These are phyloP conservation scores for Plasmodium gaboni DNA, from an alignment of 169 alveolate species.

Conservation along the genomic window DNA sequence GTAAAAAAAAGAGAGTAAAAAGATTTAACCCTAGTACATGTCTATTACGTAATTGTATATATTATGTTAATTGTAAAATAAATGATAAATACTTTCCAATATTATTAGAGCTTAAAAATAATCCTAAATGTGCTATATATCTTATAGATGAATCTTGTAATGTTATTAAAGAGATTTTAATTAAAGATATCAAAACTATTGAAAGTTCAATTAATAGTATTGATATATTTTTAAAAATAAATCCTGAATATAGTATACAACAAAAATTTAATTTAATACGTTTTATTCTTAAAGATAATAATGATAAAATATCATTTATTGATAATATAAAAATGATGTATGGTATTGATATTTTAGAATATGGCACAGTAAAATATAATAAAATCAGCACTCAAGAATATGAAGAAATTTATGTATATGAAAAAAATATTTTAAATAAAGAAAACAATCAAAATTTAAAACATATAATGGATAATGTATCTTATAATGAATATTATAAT, in stretches of 20 bases:
- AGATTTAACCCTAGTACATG: conserved; percentile 57
- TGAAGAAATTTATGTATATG: conserved; percentile 58
- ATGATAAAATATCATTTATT: conserved; percentile 39
- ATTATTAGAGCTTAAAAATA: conserved; percentile 51
- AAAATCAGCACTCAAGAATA: conserved; percentile 46
- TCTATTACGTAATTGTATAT: conserved; percentile 49
- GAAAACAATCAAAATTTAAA: conserved; percentile 28
- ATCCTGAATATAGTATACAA: conserved; percentile 43
- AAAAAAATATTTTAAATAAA: conserved; percentile 39
- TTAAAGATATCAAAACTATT: conserved; percentile 42
- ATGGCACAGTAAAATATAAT: conserved; percentile 66
- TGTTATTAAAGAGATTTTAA: conserved; percentile 54
- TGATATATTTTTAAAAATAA: conserved; percentile 62
- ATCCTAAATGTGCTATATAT: conserved; percentile 47
- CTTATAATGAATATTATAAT: conserved; percentile 20
- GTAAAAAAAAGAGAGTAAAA: conserved; percentile 54
- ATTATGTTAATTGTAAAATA: conserved; percentile 43
- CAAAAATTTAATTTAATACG: conserved; percentile 34
- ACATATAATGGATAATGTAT: conserved; percentile 26
- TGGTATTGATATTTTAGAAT: conserved; percentile 66
- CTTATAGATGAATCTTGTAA: conserved; percentile 26
- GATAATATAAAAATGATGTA: conserved; percentile 62
- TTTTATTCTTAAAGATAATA: conserved; percentile 31
- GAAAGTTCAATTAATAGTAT: conserved; percentile 49
- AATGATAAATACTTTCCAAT: conserved; percentile 29